Base-by-base conservation (phyloP, 2,329 filamentous ascomycete genomes). In the Exophiala sp. region DNA sequence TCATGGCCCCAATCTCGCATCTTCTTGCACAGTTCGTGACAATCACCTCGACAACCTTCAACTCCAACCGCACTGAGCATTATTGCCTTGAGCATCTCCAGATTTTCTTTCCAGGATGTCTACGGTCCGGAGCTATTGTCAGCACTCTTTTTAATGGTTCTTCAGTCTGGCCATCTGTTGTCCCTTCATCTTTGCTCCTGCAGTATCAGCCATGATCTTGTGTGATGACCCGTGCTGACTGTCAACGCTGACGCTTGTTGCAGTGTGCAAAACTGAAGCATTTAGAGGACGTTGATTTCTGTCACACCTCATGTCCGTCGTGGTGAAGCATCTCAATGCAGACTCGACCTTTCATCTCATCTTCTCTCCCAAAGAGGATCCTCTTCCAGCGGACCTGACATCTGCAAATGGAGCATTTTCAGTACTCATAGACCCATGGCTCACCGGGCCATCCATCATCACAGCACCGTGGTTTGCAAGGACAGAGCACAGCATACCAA, bases 371-470 rank as follows among this genome's bases (percentile, higher is more conserved):
- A 34, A 54, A 32, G 13, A 43, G 13, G 24, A 47, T 14, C 39
- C 52, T 32, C 29, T 22, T 5, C n/a, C 48, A 2, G 39, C 57
- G 14, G 53, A 53, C 27, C 48, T 57, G 5, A 40, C 16, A 8
- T 41, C 51, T 18, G 46, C 43, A 2, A 53, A 54, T 23, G 40
- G 48, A 16, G 24, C 50, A 9, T 88, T 84, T 65, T 81, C 77
- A 13, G 76, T 89, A 46, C 73, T 89, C 34, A 67, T 88, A 43
- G 85, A 90, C 63, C 85, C 86, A 2, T 88, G 83, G 81, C 73
- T 87, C 24, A 71, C 73, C 9, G 81, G 81, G 0, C 69, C 77
- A 2, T 80, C 80, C 9, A 78, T 76, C 46, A 76, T 83, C 55
- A 73, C 79, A 59, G 79, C 80, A 60, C 71, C 77, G 22, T 75